Percentiles rank a stretch among this genome's conserved stretches.
Conservation (phyloP, 768 basidiomycete species). For the Daedaleopsis nitida region DNA sequence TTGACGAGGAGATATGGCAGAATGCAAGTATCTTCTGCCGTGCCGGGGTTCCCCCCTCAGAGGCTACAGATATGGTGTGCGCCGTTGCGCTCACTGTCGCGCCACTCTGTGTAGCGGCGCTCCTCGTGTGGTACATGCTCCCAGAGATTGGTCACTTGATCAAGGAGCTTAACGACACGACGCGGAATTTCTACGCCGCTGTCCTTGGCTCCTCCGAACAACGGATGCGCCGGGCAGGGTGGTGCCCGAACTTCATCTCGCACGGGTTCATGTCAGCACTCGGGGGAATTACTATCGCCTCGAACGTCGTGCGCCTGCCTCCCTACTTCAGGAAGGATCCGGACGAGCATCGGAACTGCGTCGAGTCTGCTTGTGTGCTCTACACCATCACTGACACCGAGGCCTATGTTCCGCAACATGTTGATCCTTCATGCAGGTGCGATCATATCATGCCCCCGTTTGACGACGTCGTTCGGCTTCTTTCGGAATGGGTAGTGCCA, state of each 20-base stretch:
- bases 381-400: slow-evolving; percentile 1
- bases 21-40: not conserved
- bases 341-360: slow-evolving; percentile 7
- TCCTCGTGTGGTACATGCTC: not conserved
- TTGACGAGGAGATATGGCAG: slow-evolving; percentile 1
- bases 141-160: not conserved
- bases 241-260: slow-evolving; percentile 1
- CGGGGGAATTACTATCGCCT: not conserved
- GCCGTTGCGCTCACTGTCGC: slow-evolving; percentile 1
- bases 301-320: slow-evolving; percentile 1
- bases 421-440: slow-evolving; percentile 4
- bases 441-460: slow-evolving; percentile 6
- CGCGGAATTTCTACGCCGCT: not conserved
- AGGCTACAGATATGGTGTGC: not conserved
- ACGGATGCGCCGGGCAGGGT: not conserved
- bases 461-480: not conserved
- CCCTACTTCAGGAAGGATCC: not conserved
- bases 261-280: not conserved
- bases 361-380: slow-evolving; percentile 2
- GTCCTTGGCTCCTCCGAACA: not conserved
- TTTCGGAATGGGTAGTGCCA: not conserved
- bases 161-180: not conserved
- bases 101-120: not conserved
- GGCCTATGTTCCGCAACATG: slow-evolving; percentile 7
- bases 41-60: not conserved